Percentiles rank a stretch among this genome's conserved stretches.
These are phyloP conservation scores for Litsea cubeba DNA, from an alignment of 164 flowering plant genomes.

Conservation along the genomic window DNA sequence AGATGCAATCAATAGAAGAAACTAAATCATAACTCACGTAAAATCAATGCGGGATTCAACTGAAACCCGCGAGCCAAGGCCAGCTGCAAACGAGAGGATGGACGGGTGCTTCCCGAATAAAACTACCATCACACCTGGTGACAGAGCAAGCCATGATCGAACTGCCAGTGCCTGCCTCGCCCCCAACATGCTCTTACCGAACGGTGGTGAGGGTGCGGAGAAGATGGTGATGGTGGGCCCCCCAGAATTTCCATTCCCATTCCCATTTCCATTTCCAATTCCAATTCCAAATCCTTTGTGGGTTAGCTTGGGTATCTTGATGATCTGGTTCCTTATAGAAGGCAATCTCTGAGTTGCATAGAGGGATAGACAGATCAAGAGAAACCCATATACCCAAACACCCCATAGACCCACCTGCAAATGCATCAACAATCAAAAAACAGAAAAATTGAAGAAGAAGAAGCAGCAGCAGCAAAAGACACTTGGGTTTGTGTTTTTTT, in stretches of 20 bases:
- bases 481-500: neutral
- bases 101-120: constrained; percentile 55
- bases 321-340: constrained; percentile 34
- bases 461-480: neutral
- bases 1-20: neutral
- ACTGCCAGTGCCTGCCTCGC: constrained; percentile 59
- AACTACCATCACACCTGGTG: constrained; percentile 57
- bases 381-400: constrained; percentile 76
- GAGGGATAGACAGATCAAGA: constrained; percentile 63
- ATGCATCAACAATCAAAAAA: constrained; percentile 28
- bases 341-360: constrained; percentile 58
- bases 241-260: neutral
- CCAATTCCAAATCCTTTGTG: neutral
- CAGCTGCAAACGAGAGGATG: constrained; percentile 42
- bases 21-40: constrained; percentile 50
- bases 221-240: constrained; percentile 54
- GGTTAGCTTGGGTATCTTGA: constrained; percentile 20
- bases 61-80: constrained; percentile 52
- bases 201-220: constrained; percentile 61
- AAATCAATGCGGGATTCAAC: constrained; percentile 75
- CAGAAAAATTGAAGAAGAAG: neutral
- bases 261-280: no score
- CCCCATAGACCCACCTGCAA: constrained; percentile 54
- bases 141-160: constrained; percentile 84
- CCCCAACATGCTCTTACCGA: constrained; percentile 42